phyloP scores from a whole-genome alignment of 2,329 filamentous ascomycete genomes.

The Xylariaceae sp. region DNA sequence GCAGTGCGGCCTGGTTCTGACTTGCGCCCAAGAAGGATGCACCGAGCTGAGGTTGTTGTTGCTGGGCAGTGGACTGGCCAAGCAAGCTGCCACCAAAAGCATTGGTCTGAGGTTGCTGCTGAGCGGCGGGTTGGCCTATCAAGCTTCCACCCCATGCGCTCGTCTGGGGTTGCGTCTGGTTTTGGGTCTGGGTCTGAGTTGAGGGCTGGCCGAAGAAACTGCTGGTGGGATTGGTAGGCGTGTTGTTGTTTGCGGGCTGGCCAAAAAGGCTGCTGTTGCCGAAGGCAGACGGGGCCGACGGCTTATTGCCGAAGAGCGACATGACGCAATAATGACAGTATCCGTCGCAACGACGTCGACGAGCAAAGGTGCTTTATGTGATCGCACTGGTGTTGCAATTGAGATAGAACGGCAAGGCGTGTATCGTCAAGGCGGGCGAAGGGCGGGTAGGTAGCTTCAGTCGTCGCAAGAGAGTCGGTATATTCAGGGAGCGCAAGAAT shows the following conservation, averaged over 20 bases:
- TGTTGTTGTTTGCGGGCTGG: conserved; percentile 2
- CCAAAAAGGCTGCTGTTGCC: conserved; percentile 17
- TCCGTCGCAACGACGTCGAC: too few species aligned
- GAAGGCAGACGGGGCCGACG: conserved; percentile 19
- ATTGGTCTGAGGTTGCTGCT: conserved; percentile 35
- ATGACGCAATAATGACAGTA: conserved; percentile 8
- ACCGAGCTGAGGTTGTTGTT: conserved; percentile 39
- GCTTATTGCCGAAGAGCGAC: conserved; percentile 25
- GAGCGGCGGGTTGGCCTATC: conserved; percentile 34
- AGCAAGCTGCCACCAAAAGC: conserved; percentile 35
- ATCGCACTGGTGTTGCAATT: too few species aligned
- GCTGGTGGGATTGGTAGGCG: conserved; percentile 15
- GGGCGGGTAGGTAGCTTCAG: too few species aligned
- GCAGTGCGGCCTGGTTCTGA: conserved; percentile 37
- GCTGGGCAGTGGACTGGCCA: conserved; percentile 32
- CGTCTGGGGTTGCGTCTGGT: conserved; percentile 27
- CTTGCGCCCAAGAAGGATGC: conserved; percentile 44
- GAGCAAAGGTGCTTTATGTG: too few species aligned
- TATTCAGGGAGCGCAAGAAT: too few species aligned
- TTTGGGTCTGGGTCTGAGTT: conserved; percentile 36
- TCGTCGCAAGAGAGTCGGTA: too few species aligned
- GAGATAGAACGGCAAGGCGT: too few species aligned
- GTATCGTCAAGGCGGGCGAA: too few species aligned
- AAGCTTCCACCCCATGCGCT: conserved; percentile 30
- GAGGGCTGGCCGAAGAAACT: conserved; percentile 41